These are phyloP conservation scores for Pilobolus umbonatus DNA, from an alignment of 192 early-diverging fungal genomes.

Conservation along the genomic window DNA sequence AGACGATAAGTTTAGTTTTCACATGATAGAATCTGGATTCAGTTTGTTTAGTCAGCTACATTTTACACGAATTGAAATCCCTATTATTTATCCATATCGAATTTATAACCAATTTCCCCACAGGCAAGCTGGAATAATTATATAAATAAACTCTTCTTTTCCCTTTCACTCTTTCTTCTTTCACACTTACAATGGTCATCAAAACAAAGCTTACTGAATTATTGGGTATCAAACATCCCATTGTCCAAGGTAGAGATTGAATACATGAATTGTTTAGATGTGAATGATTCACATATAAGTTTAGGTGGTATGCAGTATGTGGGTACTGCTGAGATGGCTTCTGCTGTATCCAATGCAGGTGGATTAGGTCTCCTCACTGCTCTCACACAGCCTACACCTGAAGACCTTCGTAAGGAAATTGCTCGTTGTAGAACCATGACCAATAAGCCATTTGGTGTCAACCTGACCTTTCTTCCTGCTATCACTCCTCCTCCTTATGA, in stretches of 20 bases:
- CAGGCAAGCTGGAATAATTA: too few relatives aligned
- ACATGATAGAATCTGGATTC: too few relatives aligned
- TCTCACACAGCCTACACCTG: slow-evolving; percentile 77
- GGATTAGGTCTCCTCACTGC: slow-evolving; percentile 69
- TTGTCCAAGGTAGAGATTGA: slow-evolving; percentile 54
- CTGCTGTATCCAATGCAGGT: slow-evolving; percentile 79
- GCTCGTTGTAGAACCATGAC: slow-evolving; percentile 69
- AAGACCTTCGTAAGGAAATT: slow-evolving; percentile 67
- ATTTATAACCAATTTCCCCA: too few relatives aligned
- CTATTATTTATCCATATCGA: too few relatives aligned
- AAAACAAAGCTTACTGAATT: slow-evolving; percentile 59
- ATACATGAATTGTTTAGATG: too few relatives aligned
- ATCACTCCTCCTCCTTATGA: slow-evolving; percentile 78
- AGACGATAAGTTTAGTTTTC: slow-evolving; percentile 30
- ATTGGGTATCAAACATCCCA: slow-evolving; percentile 68
- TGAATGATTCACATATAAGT: background rate
- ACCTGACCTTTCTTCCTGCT: slow-evolving; percentile 75
- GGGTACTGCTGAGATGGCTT: slow-evolving; percentile 47
- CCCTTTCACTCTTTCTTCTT: slow-evolving; percentile 8
- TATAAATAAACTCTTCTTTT: background rate
- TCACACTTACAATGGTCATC: slow-evolving; percentile 45
- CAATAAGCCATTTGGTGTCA: slow-evolving; percentile 77
- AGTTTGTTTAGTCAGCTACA: too few relatives aligned
- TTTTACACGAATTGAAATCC: too few relatives aligned
- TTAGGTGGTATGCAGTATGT: slow-evolving; percentile 74